Evolutionary conservation across 805 yeast species (phyloP), one percentile per base, ranked within the genome.

Genomic region (Metschnikowia gelsemii): DNA sequence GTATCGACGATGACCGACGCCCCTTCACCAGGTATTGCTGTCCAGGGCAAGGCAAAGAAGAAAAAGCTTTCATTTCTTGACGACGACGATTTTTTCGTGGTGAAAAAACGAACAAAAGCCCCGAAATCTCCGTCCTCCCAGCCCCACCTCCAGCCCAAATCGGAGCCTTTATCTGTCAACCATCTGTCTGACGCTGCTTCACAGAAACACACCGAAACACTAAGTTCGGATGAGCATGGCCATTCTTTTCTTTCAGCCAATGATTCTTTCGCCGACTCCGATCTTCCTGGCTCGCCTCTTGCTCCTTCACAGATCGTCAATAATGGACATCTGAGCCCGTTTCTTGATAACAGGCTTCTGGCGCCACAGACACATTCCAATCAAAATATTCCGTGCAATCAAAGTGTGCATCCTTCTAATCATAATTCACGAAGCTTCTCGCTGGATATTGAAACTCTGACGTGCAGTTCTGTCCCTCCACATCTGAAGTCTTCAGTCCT

Each of bases 61-160:
- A 50, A 50, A 22, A 51, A 51, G 23, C 37, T 41, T 11, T 43
- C 47, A 3, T 35, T 49, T 20, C 35, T 49, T 14, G 51, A 43
- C 2, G 51, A 53, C n/a, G 68, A 64, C 40, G 68, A 63, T 35
- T 63, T 63, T 47, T 64, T 64, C 43, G 59, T 61, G 32, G 14
- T 20, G 35, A 51, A 50, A 37, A 42, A 45, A 22, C 51, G 49
- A 28, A 11, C 38, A n/a, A 42, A 39, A 33, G 25, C 45, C 4
- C 25, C 40, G 8, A 33, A 33, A 23, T 5, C 25, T 3, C 16
- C 25, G 29, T 7, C 29, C 14, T 4, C 4, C 3, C n/a, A n/a
- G n/a, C n/a, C n/a, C n/a, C n/a, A n/a, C n/a, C n/a, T n/a, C n/a
- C n/a, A n/a, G n/a, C n/a, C n/a, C n/a, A n/a, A n/a, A n/a, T n/a